These are phyloP conservation scores for Pyrenula aspistea DNA, from an alignment of 495 filamentous ascomycete species.

Conservation along the genomic window DNA sequence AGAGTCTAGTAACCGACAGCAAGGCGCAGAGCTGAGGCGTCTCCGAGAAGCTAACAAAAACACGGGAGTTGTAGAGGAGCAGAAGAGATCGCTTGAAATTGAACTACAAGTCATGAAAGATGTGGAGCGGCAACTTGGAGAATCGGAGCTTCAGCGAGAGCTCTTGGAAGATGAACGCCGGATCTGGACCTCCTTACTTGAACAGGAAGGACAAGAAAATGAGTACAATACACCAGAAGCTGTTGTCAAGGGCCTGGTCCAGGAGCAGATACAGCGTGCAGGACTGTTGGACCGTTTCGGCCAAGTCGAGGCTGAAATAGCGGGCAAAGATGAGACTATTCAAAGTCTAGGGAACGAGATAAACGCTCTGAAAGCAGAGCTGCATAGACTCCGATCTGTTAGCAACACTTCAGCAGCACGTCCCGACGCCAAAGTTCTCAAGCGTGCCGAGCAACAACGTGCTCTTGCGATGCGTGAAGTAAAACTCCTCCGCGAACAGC, in stretches of 20 bases:
- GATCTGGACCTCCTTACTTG: conserved; percentile 79
- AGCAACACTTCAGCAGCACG: conserved; percentile 13
- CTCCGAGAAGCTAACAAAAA: conserved; percentile 68
- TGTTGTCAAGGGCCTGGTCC: conserved; percentile 73
- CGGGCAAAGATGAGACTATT: conserved; percentile 70
- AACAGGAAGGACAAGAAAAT: conserved; percentile 48
- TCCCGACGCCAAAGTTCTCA: conserved; percentile 29
- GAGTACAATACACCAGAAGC: conserved; percentile 82
- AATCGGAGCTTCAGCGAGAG: conserved; percentile 70
- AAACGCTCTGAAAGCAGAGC: conserved; percentile 42
- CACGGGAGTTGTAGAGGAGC: conserved; percentile 89
- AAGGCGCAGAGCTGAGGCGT: conserved; percentile 66
- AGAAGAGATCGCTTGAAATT: conserved; percentile 75
- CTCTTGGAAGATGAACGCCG: conserved; percentile 77
- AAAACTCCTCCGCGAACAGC: conserved; percentile 81
- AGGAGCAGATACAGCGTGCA: conserved; percentile 67
- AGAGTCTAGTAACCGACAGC: conserved; percentile 69
- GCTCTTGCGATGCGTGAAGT: conserved; percentile 81
- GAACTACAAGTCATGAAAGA: conserved; percentile 64
- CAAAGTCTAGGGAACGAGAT: conserved; percentile 59
- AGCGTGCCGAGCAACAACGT: conserved; percentile 65
- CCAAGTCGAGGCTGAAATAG: conserved; percentile 61
- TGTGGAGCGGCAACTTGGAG: conserved; percentile 61
- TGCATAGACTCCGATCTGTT: conserved; percentile 53
- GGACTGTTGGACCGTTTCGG: conserved; percentile 69